phyloP scores from a whole-genome alignment of 2,329 filamentous ascomycete species.

The Cordyceps fumosorosea region DNA sequence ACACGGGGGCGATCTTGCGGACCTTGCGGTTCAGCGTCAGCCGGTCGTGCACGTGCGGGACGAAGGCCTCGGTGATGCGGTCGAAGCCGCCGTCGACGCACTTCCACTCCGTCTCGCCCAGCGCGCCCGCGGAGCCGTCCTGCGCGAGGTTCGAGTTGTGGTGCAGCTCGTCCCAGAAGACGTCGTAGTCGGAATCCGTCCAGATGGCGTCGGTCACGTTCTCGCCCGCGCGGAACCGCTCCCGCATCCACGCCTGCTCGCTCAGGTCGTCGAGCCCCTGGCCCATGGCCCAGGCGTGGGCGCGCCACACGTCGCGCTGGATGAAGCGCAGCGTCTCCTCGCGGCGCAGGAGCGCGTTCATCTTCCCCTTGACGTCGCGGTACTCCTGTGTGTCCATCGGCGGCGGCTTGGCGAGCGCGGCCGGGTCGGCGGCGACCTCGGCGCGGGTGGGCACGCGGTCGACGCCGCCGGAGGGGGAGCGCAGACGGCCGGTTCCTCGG shows the following conservation, averaged over 20 bases:
- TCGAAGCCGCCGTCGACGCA: conserved; percentile 23
- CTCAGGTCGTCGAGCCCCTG: conserved; percentile 24
- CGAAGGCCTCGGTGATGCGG: conserved; percentile 23
- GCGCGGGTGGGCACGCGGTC: conserved; percentile 20
- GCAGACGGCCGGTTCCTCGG: conserved; percentile 16
- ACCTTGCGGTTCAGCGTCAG: conserved; percentile 22
- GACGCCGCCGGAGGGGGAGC: conserved; percentile 21
- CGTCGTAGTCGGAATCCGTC: conserved; percentile 25
- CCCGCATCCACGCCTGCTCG: conserved; percentile 26
- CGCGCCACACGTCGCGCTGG: conserved; percentile 21
- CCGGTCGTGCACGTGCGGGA: conserved; percentile 22
- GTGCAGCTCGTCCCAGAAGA: conserved; percentile 28
- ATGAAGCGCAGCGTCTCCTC: conserved; percentile 15
- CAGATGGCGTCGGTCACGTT: conserved; percentile 31
- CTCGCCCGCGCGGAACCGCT: conserved; percentile 27
- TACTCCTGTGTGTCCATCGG: conserved; percentile 16
- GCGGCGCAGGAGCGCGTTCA: conserved; percentile 15
- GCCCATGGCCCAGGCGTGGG: conserved; percentile 25
- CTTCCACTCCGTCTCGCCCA: conserved; percentile 23
- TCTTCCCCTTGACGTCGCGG: conserved; percentile 20
- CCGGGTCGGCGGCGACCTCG: conserved; percentile 20
- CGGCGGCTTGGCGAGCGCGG: conserved; percentile 10
- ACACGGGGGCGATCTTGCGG: conserved; percentile 4
- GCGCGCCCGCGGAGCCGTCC: conserved; percentile 20
- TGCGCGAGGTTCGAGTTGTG: conserved; percentile 28